Percentiles rank a stretch among this genome's conserved stretches.
Evolutionary conservation across 805 yeast species (phyloP).

Genomic region (Cyberlindnera misumaiensis): DNA sequence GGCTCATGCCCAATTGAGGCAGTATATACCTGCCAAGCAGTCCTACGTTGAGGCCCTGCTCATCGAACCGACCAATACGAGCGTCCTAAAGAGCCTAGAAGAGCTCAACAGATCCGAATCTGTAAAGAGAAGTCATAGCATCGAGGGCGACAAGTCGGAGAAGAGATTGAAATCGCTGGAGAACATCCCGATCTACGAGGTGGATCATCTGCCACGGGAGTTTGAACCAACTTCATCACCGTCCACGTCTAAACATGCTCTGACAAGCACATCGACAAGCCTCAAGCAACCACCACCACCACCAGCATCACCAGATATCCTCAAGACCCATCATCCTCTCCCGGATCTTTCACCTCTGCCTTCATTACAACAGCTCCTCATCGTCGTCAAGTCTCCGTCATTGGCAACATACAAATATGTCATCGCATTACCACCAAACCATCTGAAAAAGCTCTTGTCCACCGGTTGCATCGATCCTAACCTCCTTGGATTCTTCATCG

Average conservation of each 20-base stretch:
- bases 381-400: constrained; percentile 32
- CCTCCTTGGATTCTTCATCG: constrained; percentile 40
- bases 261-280: not conserved
- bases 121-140: constrained; percentile 41
- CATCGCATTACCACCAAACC: constrained; percentile 22
- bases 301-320: not conserved
- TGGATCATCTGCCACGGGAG: constrained; percentile 36
- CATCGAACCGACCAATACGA: constrained; percentile 35
- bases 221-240: constrained; percentile 13
- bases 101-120: constrained; percentile 26
- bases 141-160: constrained; percentile 32
- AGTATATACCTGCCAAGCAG: constrained; percentile 21
- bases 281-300: not conserved
- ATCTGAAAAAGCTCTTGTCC: constrained; percentile 29
- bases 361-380: constrained; percentile 36
- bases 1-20: constrained; percentile 29
- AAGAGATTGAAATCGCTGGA: constrained; percentile 22
- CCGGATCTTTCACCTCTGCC: constrained; percentile 36
- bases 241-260: not conserved
- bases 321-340: constrained; percentile 1
- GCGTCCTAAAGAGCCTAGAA: constrained; percentile 26
- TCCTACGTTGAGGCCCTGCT: constrained; percentile 31
- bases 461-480: constrained; percentile 43
- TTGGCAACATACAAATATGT: constrained; percentile 32
- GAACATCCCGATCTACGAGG: constrained; percentile 33